Percentiles rank a stretch among this genome's conserved stretches.
Conservation (phyloP, 257 asterid genomes). For the Solanum medicagineum region DNA sequence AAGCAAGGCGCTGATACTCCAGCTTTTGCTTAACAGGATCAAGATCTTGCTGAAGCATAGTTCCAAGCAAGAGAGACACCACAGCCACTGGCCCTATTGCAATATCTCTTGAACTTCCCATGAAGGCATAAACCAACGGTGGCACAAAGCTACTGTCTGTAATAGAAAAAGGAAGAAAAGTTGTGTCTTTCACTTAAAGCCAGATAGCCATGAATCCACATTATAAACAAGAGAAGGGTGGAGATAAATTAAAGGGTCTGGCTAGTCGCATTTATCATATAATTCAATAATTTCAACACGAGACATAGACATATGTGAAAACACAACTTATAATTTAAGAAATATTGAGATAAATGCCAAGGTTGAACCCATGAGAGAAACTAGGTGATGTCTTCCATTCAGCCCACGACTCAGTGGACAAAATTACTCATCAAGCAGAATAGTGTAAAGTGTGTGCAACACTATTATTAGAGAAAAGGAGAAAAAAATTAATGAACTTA, state of each 20-base stretch:
- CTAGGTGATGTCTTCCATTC: not conserved
- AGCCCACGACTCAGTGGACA: not conserved
- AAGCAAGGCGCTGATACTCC: constrained; percentile 56
- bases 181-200: not conserved
- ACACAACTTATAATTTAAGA: too few species aligned
- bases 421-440: not conserved
- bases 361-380: not conserved
- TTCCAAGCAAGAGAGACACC: constrained; percentile 70
- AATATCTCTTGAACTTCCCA: constrained; percentile 83
- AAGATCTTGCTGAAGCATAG: constrained; percentile 38
- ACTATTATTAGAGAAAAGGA: not conserved
- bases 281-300: too few species aligned
- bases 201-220: too few species aligned
- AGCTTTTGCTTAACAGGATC: constrained; percentile 36
- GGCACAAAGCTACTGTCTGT: constrained; percentile 78
- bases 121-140: constrained; percentile 56
- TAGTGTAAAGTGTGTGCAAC: not conserved
- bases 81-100: constrained; percentile 91
- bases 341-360: too few species aligned
- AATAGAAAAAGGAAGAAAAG: not conserved
- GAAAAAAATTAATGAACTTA: constrained; percentile 10
- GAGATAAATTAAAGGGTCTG: not conserved
- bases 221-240: not conserved
- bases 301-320: too few species aligned
- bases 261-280: not conserved